Percentiles rank a stretch among this genome's conserved stretches.
These are phyloP conservation scores for Talaromyces nanjingensis DNA, from an alignment of 495 filamentous ascomycete genomes.

Conservation along the genomic window DNA sequence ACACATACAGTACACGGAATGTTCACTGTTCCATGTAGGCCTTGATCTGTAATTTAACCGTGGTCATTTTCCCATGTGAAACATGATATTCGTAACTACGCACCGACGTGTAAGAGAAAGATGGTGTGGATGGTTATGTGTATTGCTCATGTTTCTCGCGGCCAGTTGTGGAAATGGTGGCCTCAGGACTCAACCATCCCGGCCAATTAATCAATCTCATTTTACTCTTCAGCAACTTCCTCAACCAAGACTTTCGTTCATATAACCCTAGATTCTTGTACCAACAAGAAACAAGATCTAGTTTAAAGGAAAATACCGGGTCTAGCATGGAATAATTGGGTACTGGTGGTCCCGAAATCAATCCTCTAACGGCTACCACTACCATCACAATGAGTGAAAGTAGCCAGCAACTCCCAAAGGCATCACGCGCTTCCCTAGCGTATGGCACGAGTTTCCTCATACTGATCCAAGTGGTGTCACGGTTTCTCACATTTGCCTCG, in stretches of 20 bases:
- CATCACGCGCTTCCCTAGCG: conserved; percentile 38
- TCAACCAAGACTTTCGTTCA: not conserved
- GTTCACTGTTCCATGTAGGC: not conserved
- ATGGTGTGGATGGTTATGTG: not conserved
- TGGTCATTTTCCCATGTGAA: not conserved
- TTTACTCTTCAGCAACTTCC: not conserved
- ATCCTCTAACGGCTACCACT: not conserved
- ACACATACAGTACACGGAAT: not conserved
- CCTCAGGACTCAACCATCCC: not conserved
- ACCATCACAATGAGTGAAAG: not conserved
- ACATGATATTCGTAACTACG: not conserved
- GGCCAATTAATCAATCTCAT: not conserved
- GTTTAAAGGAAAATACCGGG: not conserved
- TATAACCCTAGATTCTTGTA: not conserved
- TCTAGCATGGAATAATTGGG: not conserved
- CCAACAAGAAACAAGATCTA: not conserved
- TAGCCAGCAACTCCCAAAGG: not conserved
- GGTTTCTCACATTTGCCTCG: conserved; percentile 78
- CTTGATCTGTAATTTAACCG: not conserved
- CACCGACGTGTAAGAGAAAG: not conserved
- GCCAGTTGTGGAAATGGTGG: not conserved
- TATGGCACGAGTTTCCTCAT: conserved; percentile 79
- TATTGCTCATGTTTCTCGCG: not conserved
- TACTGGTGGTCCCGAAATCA: not conserved
- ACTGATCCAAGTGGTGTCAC: conserved; percentile 73